Evolutionary conservation across 208 protist species (phyloP), one percentile per base, ranked within the genome.

Genomic region (Chromosphaera perkinsii): DNA sequence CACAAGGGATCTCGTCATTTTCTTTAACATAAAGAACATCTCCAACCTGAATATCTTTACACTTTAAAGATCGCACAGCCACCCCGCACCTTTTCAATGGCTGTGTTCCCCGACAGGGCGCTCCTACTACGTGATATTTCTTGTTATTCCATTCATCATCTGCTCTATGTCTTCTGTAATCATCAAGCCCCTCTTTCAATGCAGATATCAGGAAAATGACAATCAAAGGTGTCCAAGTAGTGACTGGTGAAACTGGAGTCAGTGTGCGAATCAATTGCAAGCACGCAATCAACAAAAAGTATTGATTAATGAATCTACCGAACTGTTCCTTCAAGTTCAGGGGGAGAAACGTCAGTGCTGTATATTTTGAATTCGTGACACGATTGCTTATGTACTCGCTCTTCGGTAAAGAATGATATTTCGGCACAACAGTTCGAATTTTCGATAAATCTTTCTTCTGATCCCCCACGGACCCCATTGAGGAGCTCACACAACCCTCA

Each of bases 321-420:
- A 83, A 77, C 68, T 84, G 79, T 69, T 84, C 72, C 57, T 80
- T 77, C 9, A 85, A 51, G 55, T 80, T 81, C 20, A 68, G 72
- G 35, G 81, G 81, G 9, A 85, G 2, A 52, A 85, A 85, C 35
- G 72, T 81, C 3, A 77, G 31, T 24, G 58, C 5, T 10, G 69
- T 73, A 49, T 85, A 85, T 52, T 84, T 79, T n/a, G 69, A 62
- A 9, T 69, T 84, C 0, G 37, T 36, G 31, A 83, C 55, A 20
- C 24, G 31, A 68, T 82, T 81, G 24, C 40, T 29, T 22, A 31
- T 26, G 55, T n/a, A n/a, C n/a, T n/a, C n/a, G n/a, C n/a, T n/a
- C n/a, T n/a, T n/a, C n/a, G n/a, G n/a, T n/a, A n/a, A n/a, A n/a
- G n/a, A n/a, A n/a, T n/a, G n/a, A n/a, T n/a, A n/a, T n/a, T n/a